phyloP scores from a whole-genome alignment of 140 eudicot genomes.

The Cichorium intybus region DNA sequence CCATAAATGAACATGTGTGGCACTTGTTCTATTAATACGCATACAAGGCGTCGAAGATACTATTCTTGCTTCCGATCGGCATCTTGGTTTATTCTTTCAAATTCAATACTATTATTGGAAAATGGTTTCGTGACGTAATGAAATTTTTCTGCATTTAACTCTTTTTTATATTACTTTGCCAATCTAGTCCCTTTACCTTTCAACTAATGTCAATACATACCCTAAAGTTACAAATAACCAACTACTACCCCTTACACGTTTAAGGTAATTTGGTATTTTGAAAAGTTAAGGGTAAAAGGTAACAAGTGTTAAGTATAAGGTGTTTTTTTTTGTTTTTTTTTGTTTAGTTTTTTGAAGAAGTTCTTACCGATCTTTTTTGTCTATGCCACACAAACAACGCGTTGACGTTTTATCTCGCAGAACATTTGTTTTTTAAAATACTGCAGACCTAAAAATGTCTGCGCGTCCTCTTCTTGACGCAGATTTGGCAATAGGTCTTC shows the following conservation, averaged over 20 bases:
- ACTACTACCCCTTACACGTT: background rate
- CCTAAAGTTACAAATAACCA: slow-evolving; percentile 5
- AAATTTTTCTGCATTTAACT: slow-evolving; percentile 16
- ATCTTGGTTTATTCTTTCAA: slow-evolving; percentile 7
- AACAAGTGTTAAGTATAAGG: background rate
- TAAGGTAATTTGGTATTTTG: background rate
- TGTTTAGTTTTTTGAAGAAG: too few relatives aligned
- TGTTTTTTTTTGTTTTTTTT: too few relatives aligned
- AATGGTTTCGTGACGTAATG: slow-evolving; percentile 30
- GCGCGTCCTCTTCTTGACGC: too few relatives aligned
- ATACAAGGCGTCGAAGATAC: slow-evolving; percentile 6
- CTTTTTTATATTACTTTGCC: background rate
- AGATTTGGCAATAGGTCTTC: too few relatives aligned
- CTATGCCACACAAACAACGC: too few relatives aligned
- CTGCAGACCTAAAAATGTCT: too few relatives aligned
- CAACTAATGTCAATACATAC: background rate
- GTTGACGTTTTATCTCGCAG: too few relatives aligned
- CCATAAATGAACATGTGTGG: slow-evolving; percentile 4
- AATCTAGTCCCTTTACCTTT: background rate
- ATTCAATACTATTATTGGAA: background rate
- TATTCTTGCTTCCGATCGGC: background rate
- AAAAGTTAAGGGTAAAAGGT: background rate
- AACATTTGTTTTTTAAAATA: too few relatives aligned
- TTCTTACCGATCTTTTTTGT: too few relatives aligned
- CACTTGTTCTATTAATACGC: background rate